These are phyloP conservation scores for Calycina herbarum DNA, from an alignment of 2,329 filamentous ascomycete genomes.

Conservation along the genomic window DNA sequence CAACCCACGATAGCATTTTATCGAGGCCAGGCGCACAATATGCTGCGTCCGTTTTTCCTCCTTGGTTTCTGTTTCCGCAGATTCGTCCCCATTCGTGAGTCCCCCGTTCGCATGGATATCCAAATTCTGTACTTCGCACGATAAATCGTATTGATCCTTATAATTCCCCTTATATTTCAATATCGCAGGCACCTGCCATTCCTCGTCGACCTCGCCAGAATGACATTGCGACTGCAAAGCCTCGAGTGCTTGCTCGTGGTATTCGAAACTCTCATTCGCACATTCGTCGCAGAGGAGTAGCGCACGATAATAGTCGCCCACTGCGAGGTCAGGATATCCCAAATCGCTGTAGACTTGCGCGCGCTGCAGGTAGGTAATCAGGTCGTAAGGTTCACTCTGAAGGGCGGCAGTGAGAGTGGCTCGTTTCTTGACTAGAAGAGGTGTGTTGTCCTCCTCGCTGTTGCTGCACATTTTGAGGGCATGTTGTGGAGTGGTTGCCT, in stretches of 20 bases:
- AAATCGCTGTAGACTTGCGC: conserved; percentile 71
- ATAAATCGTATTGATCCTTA: conserved; percentile 16
- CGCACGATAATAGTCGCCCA: conserved; percentile 86
- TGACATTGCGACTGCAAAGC: conserved; percentile 24
- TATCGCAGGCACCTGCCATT: conserved; percentile 43
- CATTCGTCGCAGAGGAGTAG: conserved; percentile 83
- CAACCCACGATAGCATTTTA: conserved; percentile 60
- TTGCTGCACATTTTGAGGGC: conserved; percentile 11
- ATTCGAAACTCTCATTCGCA: conserved; percentile 76
- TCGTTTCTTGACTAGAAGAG: conserved; percentile 52
- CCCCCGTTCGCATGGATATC: conserved; percentile 1
- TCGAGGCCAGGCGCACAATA: conserved; percentile 52
- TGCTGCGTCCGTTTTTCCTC: conserved; percentile 40
- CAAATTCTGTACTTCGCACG: conserved; percentile 20
- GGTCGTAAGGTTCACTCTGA: conserved; percentile 55
- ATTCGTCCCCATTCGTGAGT: conserved; percentile 21
- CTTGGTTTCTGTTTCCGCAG: conserved; percentile 38
- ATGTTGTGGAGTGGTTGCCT: background rate
- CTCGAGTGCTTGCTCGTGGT: conserved; percentile 66
- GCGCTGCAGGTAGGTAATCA: conserved; percentile 66
- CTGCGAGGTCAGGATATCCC: conserved; percentile 85
- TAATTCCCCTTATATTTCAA: conserved; percentile 35
- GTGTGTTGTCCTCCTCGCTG: conserved; percentile 30
- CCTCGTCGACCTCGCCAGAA: background rate
- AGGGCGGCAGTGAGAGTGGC: conserved; percentile 57